Base-by-base conservation (phyloP, 78 protist genomes). In the Chrysochromulina tobinii region DNA sequence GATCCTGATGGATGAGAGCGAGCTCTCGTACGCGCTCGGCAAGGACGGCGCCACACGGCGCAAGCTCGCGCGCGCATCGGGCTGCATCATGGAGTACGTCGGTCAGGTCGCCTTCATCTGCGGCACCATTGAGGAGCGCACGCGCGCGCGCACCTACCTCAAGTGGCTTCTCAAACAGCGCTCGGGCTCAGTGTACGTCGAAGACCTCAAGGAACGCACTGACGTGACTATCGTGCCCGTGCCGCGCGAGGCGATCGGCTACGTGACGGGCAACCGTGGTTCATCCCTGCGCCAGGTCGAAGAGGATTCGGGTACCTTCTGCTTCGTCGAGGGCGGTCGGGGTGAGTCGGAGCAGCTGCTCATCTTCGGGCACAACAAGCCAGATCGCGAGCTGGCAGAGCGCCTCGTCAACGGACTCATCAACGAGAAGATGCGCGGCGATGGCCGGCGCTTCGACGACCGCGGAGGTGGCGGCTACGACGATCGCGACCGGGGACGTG, bases 21-120 rank as follows among this genome's bases (percentile, higher is more conserved):
- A 83, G 88, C 88, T 83, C 54, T 58, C 68, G 14, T 83, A 83
- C 51, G 88, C 88, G 20, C 88, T 83, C 68, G 88, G 88, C 61
- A 83, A 83, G 88, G 12, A 83, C 25, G 88, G 88, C 88, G 8
- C 14, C 14, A 83, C 88, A 9, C 88, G 88, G 68, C 23, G 38
- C 55, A 83, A 83, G 68, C 88, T 83, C 50, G 88, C 88, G 55
- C 7, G 7, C 50, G 14, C 84, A 14, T 75, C 84, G 25, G 84
- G 55, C 15, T 38, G 59, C 27, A 75, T 75, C 84, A 27, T 75
- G 48, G 84, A 75, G 84, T 75, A 73, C 55, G 81, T 73, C 48
- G 73, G 73, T 14, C 8, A 67, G 23, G 25, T 18, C 8, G 73
- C 17, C 73, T 14, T 23, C 73, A 67, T 67, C 23, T 67, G 73